phyloP scores from a whole-genome alignment of 2,329 filamentous ascomycete species.

The Cryoendolithus antarcticus region DNA sequence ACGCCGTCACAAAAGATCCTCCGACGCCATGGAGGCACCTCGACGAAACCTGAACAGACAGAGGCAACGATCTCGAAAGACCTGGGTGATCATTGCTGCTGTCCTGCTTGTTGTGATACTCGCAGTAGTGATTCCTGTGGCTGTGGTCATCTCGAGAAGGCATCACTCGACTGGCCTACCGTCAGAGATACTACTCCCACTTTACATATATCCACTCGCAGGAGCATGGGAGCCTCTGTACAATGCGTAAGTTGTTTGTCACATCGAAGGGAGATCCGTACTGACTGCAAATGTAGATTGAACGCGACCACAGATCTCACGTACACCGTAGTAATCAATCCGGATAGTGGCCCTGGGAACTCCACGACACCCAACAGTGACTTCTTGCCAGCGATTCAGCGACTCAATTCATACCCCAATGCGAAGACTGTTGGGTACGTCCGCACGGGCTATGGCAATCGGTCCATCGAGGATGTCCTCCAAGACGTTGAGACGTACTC shows the following conservation, averaged over 20 bases:
- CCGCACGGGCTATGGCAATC: constrained; percentile 12
- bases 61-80: constrained; percentile 4
- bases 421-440: constrained; percentile 18
- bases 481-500: constrained; percentile 15
- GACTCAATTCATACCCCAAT: constrained; percentile 16
- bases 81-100: constrained; percentile 5
- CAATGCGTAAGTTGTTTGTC: constrained; percentile 7
- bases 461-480: constrained; percentile 9
- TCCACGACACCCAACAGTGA: constrained; percentile 10
- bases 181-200: constrained; percentile 8
- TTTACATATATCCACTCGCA: constrained; percentile 11
- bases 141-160: constrained; percentile 7
- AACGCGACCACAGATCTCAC: constrained; percentile 8
- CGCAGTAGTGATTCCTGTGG: constrained; percentile 9
- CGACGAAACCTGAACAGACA: constrained; percentile 6
- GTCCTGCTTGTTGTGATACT: constrained; percentile 6
- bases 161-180: constrained; percentile 6
- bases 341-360: constrained; percentile 11
- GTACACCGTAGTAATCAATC: constrained; percentile 14
- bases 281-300: constrained; percentile 2
- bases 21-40: constrained; percentile 4
- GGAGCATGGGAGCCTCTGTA: constrained; percentile 11
- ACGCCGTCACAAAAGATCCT: background rate
- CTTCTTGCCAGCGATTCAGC: constrained; percentile 15
- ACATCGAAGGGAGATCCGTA: too few relatives aligned